Percentiles rank a stretch among this genome's conserved stretches.
These are phyloP conservation scores for Diutina scorzettiae DNA, from an alignment of 1,139 yeast genomes.

Conservation along the genomic window DNA sequence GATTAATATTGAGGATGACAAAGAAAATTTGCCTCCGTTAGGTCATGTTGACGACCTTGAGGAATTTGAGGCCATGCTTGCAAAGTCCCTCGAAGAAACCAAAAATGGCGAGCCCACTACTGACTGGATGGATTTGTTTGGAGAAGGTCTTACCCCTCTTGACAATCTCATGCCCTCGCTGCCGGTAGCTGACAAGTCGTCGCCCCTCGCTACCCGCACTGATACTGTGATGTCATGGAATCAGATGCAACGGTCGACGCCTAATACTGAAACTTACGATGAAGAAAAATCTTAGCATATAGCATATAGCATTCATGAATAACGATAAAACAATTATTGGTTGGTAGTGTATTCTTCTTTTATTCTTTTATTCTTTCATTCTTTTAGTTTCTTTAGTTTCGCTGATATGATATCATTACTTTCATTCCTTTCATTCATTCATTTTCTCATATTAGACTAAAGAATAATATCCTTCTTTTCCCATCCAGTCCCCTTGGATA, in stretches of 20 bases:
- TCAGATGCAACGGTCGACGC: background rate
- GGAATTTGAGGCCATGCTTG: slow-evolving; percentile 29
- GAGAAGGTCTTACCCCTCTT: slow-evolving; percentile 13
- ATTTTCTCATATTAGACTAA: slow-evolving; percentile 6
- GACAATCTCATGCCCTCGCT: slow-evolving; percentile 3
- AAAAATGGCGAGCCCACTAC: slow-evolving; percentile 8
- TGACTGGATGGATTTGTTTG: slow-evolving; percentile 29
- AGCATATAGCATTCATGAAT: background rate
- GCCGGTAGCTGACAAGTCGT: slow-evolving; percentile 2
- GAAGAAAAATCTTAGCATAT: background rate
- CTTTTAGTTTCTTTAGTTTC: too few relatives aligned
- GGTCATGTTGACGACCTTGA: slow-evolving; percentile 14
- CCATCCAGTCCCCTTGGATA: slow-evolving; percentile 48
- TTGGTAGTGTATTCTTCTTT: background rate
- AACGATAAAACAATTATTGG: too few relatives aligned
- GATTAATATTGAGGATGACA: slow-evolving; percentile 30
- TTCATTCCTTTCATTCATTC: background rate
- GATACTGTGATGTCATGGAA: slow-evolving; percentile 5
- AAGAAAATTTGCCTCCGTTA: slow-evolving; percentile 31
- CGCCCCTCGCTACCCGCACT: background rate
- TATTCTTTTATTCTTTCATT: too few relatives aligned
- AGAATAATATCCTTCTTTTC: slow-evolving; percentile 42
- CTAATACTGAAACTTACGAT: background rate
- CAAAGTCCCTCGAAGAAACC: slow-evolving; percentile 26
- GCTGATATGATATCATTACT: background rate